These are phyloP conservation scores for Lactarius hatsudake DNA, from an alignment of 768 basidiomycete genomes.

Conservation along the genomic window DNA sequence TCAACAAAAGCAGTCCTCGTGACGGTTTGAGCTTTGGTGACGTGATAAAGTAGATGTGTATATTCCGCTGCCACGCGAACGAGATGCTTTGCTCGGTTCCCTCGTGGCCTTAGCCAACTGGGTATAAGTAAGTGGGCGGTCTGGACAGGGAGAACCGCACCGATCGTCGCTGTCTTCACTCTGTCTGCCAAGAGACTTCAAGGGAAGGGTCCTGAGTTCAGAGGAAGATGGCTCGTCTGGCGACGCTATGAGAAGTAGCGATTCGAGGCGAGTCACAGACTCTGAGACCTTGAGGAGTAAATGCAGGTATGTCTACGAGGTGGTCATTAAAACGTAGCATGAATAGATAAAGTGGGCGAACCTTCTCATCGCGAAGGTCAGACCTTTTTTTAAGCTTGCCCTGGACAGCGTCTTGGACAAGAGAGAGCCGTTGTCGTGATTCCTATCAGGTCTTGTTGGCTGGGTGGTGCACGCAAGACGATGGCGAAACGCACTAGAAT, in stretches of 20 bases:
- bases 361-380: slow-evolving; percentile 83
- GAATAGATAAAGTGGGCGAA: slow-evolving; percentile 31
- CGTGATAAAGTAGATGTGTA: slow-evolving; percentile 87
- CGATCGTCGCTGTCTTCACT: slow-evolving; percentile 43
- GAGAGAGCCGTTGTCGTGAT: slow-evolving; percentile 60
- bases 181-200: slow-evolving; percentile 36
- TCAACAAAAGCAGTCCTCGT: slow-evolving; percentile 71
- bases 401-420: slow-evolving; percentile 70
- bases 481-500: slow-evolving; percentile 55
- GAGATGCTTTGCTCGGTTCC: slow-evolving; percentile 74
- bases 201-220: slow-evolving; percentile 34
- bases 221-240: slow-evolving; percentile 42
- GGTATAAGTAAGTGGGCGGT: background rate
- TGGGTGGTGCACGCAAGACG: slow-evolving; percentile 3
- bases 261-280: slow-evolving; percentile 83
- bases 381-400: slow-evolving; percentile 75
- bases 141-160: slow-evolving; percentile 38
- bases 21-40: slow-evolving; percentile 74
- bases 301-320: slow-evolving; percentile 69
- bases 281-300: slow-evolving; percentile 91
- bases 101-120: slow-evolving; percentile 44
- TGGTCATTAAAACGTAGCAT: slow-evolving; percentile 12
- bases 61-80: slow-evolving; percentile 87
- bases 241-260: slow-evolving; percentile 68
- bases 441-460: slow-evolving; percentile 39